These are phyloP conservation scores for Geotrichum bryndzae DNA, from an alignment of 1,139 yeast genomes.

Conservation along the genomic window DNA sequence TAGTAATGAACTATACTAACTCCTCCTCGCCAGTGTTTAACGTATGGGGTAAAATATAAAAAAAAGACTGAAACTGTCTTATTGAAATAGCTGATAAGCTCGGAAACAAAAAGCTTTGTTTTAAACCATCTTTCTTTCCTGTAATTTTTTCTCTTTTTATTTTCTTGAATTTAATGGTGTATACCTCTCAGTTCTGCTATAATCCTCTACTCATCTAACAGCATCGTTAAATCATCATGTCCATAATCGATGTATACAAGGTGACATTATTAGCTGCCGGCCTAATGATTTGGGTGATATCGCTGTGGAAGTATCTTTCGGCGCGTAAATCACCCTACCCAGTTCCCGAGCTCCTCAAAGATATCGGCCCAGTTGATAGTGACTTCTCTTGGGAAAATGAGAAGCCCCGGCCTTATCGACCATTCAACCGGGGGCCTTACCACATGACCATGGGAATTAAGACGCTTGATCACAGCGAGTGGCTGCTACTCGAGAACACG, in stretches of 20 bases:
- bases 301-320: not conserved
- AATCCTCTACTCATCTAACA: not conserved
- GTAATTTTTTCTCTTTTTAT: not conserved
- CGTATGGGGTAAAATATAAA: not conserved
- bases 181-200: not conserved
- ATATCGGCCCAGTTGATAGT: not conserved
- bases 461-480: constrained; percentile 50
- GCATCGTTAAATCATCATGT: not conserved
- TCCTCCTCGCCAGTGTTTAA: too few relatives aligned
- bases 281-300: not conserved
- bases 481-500: constrained; percentile 63
- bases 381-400: constrained; percentile 42
- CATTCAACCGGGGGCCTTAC: constrained; percentile 57
- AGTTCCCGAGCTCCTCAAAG: not conserved
- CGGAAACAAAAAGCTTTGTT: too few relatives aligned
- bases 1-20: too few relatives aligned
- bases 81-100: too few relatives aligned
- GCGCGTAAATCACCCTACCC: not conserved
- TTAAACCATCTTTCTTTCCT: not conserved
- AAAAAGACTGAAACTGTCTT: not conserved
- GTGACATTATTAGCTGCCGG: not conserved
- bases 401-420: constrained; percentile 51
- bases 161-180: not conserved
- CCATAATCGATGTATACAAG: not conserved
- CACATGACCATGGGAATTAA: constrained; percentile 65